phyloP scores from a whole-genome alignment of 2,329 filamentous ascomycete genomes.

The Fusarium goolgardi region DNA sequence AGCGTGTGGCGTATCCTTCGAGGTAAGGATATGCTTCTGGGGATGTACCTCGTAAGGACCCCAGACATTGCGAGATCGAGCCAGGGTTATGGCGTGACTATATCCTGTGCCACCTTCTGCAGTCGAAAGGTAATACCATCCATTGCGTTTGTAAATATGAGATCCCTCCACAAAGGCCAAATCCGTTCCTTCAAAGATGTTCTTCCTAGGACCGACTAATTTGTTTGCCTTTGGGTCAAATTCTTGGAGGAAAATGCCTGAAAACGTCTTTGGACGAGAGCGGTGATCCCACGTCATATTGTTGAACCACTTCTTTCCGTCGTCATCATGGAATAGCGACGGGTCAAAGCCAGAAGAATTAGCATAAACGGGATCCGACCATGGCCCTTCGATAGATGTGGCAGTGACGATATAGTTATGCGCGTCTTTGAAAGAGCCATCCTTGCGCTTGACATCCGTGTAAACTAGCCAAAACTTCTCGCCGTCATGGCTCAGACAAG shows the following conservation, averaged over 20 bases:
- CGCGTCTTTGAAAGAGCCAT: conserved; percentile 72
- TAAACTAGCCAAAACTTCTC: conserved; percentile 72
- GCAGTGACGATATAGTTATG: conserved; percentile 72
- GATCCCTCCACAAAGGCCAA: conserved; percentile 67
- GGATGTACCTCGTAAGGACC: conserved; percentile 73
- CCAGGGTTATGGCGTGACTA: conserved; percentile 70
- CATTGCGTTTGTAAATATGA: conserved; percentile 68
- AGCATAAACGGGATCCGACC: conserved; percentile 69
- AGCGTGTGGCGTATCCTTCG: conserved; percentile 61
- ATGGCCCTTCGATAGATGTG: conserved; percentile 65
- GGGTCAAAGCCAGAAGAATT: conserved; percentile 74
- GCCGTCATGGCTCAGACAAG: conserved; percentile 71
- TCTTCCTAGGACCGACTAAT: conserved; percentile 67
- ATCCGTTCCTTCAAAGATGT: conserved; percentile 66
- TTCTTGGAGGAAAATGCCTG: conserved; percentile 69
- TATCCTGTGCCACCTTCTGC: conserved; percentile 72
- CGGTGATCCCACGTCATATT: conserved; percentile 69
- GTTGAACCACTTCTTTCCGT: conserved; percentile 66
- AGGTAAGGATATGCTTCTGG: conserved; percentile 66
- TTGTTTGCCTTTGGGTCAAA: conserved; percentile 62
- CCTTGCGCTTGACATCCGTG: conserved; percentile 74
- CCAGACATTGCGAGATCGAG: conserved; percentile 63
- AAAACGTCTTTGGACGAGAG: conserved; percentile 60
- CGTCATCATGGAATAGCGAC: conserved; percentile 67
- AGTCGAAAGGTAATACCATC: conserved; percentile 69